Evolutionary conservation across 495 filamentous ascomycete genomes (phyloP), one percentile per base, ranked within the genome.

Genomic region (Eremomyces bilateralis): DNA sequence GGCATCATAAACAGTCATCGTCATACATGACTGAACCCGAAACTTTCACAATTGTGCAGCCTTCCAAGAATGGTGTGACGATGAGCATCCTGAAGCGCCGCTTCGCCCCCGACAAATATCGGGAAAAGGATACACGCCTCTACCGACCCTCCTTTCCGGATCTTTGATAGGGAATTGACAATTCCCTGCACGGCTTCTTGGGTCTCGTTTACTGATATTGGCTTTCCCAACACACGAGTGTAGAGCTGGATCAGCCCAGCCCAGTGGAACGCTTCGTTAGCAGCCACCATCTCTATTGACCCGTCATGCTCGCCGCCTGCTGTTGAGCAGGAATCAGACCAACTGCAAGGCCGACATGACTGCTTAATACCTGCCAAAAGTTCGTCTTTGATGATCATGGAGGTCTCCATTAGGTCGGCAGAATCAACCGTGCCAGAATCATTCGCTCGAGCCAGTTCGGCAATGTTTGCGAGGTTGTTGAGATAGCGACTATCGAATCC

Each of bases 51-150:
- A 29, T 62, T 63, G 47, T 63, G 61, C 50, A 91, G 61, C 31
- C 81, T 55, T 41, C 70, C 64, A 44, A 80, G 57, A 13, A 84
- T 71, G 39, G 69, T 63, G 15, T 53, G 46, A 24, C 73, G 57
- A 35, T 76, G 67, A 8, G 49, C 48, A 19, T 53, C 38, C 30
- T 72, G 63, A 30, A 56, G 49, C 2, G 71, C 67, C 46, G 88
- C 79, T 46, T 78, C 84, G 1, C 81, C 81, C 3, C 80, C 81
- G 5, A 76, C 77, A 52, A 90, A 88, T 52, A 90, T 65, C 1
- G 81, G 81, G 35, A 90, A 84, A 31, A 91, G 47, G 4, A 81
- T 58, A 46, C 76, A 80, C 3, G 70, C 70, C 52, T 84, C 81
- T 0, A 75, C 76, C 16, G 73, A 72, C 12, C 71, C 71, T 13